Base-by-base conservation (phyloP, 352 stramenopile species). In the Thalassiosira hispida region DNA sequence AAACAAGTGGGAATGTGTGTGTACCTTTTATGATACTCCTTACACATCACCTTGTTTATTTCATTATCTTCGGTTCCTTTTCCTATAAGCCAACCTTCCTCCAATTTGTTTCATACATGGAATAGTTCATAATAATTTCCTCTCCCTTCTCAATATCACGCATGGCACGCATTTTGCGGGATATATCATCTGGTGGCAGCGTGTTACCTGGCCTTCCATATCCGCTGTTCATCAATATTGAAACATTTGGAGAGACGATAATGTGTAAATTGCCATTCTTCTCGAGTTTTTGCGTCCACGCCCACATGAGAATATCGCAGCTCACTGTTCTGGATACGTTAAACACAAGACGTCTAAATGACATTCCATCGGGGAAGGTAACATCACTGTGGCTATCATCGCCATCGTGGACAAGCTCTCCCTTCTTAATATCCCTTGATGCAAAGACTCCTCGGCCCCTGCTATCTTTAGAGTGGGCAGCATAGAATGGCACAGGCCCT, bases 341-440 rank as follows among this genome's bases (percentile, higher is more conserved):
- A 51, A 81, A 81, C 22, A 81, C 8, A 35, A 53, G 77, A 3
- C 40, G n/a, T 3, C 66, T 42, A 18, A 27, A 81, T 1, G 63
- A 9, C 12, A 51, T 12, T 0, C 2, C 65, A 27, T 31, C 47
- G 14, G 55, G 57, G 12, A 81, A 71, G 4, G 20, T 22, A 25
- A 68, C 6, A 47, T 80, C 62, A 51, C 38, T 61, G n/a, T n/a
- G n/a, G n/a, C n/a, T n/a, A 11, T 51, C 49, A 6, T n/a, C 56
- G 0, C 73, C 73, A 47, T 77, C 57, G 27, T 77, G 66, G 22
- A 73, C 56, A 14, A 81, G 22, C 44, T 81, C 72, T 35, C 73
- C 73, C 47, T 73, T 66, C 27, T 76, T 66, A 16, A 81, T 80
- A 53, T 80, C 62, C 25, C 72, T 49, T 27, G 72, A 74, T 22